These are phyloP conservation scores for Auricularia sp. DNA, from an alignment of 768 basidiomycete species.

Conservation along the genomic window DNA sequence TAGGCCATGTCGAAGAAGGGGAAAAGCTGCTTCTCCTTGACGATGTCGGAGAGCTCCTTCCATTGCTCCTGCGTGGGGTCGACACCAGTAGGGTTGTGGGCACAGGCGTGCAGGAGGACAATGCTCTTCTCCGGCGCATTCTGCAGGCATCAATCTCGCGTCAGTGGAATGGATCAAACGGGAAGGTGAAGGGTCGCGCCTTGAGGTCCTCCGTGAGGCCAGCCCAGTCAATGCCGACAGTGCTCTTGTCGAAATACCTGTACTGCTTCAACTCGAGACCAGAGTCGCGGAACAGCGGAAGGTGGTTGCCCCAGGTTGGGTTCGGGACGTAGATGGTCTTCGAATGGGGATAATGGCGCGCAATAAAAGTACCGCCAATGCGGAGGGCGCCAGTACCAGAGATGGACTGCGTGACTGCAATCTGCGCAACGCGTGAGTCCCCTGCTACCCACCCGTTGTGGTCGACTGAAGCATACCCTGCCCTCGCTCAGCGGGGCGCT, in stretches of 20 bases:
- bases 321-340: slow-evolving; percentile 84
- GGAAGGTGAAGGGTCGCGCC: slow-evolving; percentile 33
- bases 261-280: slow-evolving; percentile 89
- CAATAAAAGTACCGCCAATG: slow-evolving; percentile 88
- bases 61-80: slow-evolving; percentile 93
- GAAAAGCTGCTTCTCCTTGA: slow-evolving; percentile 85
- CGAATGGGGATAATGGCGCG: slow-evolving; percentile 75
- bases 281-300: slow-evolving; percentile 85
- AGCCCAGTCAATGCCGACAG: slow-evolving; percentile 84
- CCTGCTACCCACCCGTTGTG: not conserved
- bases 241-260: slow-evolving; percentile 88
- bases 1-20: slow-evolving; percentile 99
- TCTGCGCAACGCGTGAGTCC: slow-evolving; percentile 29
- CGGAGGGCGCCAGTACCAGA: slow-evolving; percentile 97
- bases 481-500: slow-evolving; percentile 61
- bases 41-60: slow-evolving; percentile 76
- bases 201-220: slow-evolving; percentile 81
- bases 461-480: slow-evolving; percentile 39
- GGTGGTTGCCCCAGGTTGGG: slow-evolving; percentile 98
- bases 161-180: not conserved
- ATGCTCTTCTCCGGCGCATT: slow-evolving; percentile 69
- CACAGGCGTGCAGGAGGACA: slow-evolving; percentile 91
- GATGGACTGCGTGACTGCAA: slow-evolving; percentile 85
- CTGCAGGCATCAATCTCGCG: slow-evolving; percentile 20
- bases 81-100: slow-evolving; percentile 97